These are phyloP conservation scores for Blastocladiella emersonii DNA, from an alignment of 371 early-diverging fungal genomes.

Conservation along the genomic window DNA sequence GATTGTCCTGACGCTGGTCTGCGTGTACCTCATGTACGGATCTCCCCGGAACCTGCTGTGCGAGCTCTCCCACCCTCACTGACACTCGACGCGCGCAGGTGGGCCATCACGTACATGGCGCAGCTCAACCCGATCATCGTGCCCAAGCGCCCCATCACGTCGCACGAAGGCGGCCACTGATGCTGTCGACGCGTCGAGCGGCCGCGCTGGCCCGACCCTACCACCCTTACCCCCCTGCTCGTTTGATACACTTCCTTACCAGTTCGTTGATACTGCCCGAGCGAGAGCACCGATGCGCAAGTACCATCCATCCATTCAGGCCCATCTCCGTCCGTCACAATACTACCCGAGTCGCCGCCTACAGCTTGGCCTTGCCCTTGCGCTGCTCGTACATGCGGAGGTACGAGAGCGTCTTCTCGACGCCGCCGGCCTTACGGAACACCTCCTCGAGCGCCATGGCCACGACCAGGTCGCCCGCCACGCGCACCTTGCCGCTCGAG, in stretches of 20 bases:
- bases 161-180: constrained; percentile 1
- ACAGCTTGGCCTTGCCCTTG: not conserved
- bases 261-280: no score
- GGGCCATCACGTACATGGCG: constrained; percentile 1
- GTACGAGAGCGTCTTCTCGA: not conserved
- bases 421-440: constrained; percentile 7
- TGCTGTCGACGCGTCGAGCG: no score
- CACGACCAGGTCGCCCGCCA: constrained; percentile 4
- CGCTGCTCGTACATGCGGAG: not conserved
- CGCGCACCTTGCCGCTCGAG: constrained; percentile 4
- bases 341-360: no score
- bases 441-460: constrained; percentile 8
- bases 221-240: no score
- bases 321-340: no score
- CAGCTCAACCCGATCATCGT: not conserved
- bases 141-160: not conserved
- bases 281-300: no score
- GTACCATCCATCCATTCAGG: no score
- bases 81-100: not conserved
- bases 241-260: no score
- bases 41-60: not conserved
- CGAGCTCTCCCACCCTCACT: not conserved
- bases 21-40: not conserved
- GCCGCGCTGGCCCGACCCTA: no score
- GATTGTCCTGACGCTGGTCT: not conserved